A percentile compares a stretch with the other conserved stretches of the same genome.
Conservation (phyloP, 1,284 basidiomycete genomes). For the Ceratobasidium sp. region DNA sequence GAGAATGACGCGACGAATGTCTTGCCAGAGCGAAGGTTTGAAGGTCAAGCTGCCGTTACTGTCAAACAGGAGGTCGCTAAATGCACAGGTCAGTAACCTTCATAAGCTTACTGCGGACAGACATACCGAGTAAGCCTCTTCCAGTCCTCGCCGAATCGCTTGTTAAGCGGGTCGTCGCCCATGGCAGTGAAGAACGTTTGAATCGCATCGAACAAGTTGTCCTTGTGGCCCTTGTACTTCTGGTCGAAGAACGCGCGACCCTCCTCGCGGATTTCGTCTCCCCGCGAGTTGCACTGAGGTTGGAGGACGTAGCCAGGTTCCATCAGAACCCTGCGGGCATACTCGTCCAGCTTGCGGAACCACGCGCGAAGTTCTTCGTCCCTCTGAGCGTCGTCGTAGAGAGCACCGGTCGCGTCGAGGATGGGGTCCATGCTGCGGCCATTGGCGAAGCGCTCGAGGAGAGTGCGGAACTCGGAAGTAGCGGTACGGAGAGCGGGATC, state of each 20-base stretch:
- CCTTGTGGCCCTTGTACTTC: constrained; percentile 89
- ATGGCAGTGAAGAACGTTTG: constrained; percentile 86
- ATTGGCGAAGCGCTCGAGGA: constrained; percentile 94
- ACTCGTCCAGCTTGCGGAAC: constrained; percentile 78
- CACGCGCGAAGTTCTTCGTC: constrained; percentile 84
- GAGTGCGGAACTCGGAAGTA: constrained; percentile 75
- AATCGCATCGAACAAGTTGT: constrained; percentile 79
- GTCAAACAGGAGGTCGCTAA: constrained; percentile 80
- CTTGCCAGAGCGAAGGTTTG: constrained; percentile 89
- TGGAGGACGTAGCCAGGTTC: constrained; percentile 92
- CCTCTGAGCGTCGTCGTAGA: constrained; percentile 81
- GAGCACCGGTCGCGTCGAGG: constrained; percentile 76
- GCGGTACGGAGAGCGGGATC: constrained; percentile 73
- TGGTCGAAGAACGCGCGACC: constrained; percentile 86
- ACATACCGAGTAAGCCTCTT: constrained; percentile 72
- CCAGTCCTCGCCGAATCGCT: constrained; percentile 85
- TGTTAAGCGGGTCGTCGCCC: constrained; percentile 87
- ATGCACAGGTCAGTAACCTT: background rate
- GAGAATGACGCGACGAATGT: constrained; percentile 84
- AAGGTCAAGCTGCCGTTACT: constrained; percentile 87
- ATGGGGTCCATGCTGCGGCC: constrained; percentile 75
- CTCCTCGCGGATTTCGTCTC: constrained; percentile 69
- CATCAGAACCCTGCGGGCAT: constrained; percentile 80
- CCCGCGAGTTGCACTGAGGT: constrained; percentile 77
- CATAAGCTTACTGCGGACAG: too few relatives aligned